These are phyloP conservation scores for Schizochytrium sp. DNA, from an alignment of 108 stramenopile genomes.

Conservation along the genomic window DNA sequence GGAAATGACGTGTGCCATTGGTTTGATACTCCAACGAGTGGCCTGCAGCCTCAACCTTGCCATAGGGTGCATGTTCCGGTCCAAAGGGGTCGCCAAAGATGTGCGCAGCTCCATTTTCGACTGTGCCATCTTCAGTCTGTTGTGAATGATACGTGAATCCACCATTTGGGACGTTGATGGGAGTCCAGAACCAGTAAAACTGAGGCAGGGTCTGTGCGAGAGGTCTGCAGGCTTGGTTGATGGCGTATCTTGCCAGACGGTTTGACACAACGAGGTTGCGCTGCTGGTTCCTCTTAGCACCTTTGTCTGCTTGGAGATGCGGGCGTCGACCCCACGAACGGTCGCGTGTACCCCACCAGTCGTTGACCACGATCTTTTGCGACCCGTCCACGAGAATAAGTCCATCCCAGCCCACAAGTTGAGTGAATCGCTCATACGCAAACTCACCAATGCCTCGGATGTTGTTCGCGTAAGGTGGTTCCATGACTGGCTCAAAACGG, in stretches of 20 bases:
- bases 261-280: not conserved
- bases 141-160: slow-evolving; percentile 48
- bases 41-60: slow-evolving; percentile 22
- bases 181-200: slow-evolving; percentile 48
- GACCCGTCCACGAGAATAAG: not conserved
- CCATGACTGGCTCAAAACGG: slow-evolving; percentile 41
- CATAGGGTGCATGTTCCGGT: slow-evolving; percentile 45
- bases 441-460: slow-evolving; percentile 7
- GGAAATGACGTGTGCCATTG: not conserved
- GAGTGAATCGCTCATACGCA: slow-evolving; percentile 19
- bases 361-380: not conserved
- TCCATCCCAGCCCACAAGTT: slow-evolving; percentile 31
- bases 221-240: not conserved
- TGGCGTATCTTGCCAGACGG: not conserved
- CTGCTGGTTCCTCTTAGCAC: not conserved
- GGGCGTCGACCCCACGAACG: slow-evolving; percentile 48
- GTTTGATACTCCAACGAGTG: slow-evolving; percentile 35
- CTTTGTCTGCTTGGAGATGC: slow-evolving; percentile 1
- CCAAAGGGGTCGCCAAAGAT: slow-evolving; percentile 58
- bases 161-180: slow-evolving; percentile 13
- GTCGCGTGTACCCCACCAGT: slow-evolving; percentile 36
- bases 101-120: slow-evolving; percentile 38
- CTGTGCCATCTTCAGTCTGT: not conserved
- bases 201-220: slow-evolving; percentile 1
- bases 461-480: slow-evolving; percentile 4